These are phyloP conservation scores for Boletus vermiculosoides DNA, from an alignment of 768 basidiomycete species.

Conservation along the genomic window DNA sequence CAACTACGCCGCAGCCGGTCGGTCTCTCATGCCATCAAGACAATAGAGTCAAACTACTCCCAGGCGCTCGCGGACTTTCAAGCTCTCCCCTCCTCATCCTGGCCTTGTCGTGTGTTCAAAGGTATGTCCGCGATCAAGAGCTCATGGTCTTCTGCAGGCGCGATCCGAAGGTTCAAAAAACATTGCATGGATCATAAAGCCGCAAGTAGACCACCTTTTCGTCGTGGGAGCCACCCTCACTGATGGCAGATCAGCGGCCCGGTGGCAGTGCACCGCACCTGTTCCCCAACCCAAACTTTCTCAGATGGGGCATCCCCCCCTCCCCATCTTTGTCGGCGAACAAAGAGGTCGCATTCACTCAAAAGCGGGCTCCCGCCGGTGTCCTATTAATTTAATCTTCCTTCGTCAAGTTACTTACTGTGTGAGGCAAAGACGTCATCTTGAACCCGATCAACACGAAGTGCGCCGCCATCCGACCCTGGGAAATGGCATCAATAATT, in stretches of 20 bases:
- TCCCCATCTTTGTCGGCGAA: background rate
- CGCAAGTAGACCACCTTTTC: background rate
- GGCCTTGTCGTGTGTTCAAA: too few species aligned
- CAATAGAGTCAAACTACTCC: background rate
- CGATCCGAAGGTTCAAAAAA: background rate
- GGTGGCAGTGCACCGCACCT: too few species aligned
- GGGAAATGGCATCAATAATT: background rate
- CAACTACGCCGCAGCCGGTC: background rate
- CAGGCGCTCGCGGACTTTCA: background rate
- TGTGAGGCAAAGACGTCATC: conserved; percentile 9
- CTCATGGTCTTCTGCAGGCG: background rate
- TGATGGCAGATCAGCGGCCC: background rate
- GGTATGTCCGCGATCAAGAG: background rate
- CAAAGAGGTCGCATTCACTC: background rate
- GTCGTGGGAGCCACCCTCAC: background rate
- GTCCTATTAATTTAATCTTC: background rate
- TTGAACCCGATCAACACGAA: conserved; percentile 4
- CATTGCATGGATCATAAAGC: background rate
- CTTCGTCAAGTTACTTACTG: background rate
- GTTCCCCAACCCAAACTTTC: too few species aligned
- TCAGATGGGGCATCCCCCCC: background rate
- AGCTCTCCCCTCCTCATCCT: background rate
- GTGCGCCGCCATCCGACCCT: conserved; percentile 1
- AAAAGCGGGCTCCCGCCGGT: background rate
- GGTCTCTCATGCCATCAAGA: too few species aligned